Percentiles rank a stretch among this genome's conserved stretches.
Evolutionary conservation across 495 filamentous ascomycete species (phyloP).

Genomic region (Talaromyces trachyspermus): DNA sequence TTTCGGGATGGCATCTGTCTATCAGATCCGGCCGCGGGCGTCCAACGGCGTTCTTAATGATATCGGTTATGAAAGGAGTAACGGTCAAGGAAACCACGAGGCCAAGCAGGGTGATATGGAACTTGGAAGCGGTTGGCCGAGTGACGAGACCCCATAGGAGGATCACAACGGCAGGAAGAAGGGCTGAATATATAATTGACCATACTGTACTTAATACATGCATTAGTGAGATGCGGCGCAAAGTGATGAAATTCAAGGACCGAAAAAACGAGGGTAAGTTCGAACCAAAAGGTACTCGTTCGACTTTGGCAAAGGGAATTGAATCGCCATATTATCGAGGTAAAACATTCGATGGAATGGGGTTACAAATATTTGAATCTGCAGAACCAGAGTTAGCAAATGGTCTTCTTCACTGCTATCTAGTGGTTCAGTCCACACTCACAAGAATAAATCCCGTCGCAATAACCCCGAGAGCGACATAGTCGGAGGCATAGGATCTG

Average conservation of each 20-base stretch:
- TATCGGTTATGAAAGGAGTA: constrained; percentile 76
- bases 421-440: constrained; percentile 13
- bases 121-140: constrained; percentile 62
- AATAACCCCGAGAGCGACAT: constrained; percentile 67
- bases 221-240: not conserved
- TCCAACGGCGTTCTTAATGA: constrained; percentile 87
- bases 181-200: constrained; percentile 69
- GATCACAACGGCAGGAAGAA: constrained; percentile 60
- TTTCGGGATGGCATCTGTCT: constrained; percentile 69
- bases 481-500: constrained; percentile 82
- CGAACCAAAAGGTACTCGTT: constrained; percentile 78
- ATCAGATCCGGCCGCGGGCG: constrained; percentile 87
- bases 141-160: constrained; percentile 55
- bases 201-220: constrained; percentile 39
- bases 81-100: constrained; percentile 70
- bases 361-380: constrained; percentile 65
- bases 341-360: constrained; percentile 79
- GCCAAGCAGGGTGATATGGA: constrained; percentile 78
- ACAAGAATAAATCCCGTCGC: constrained; percentile 60
- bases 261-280: constrained; percentile 28
- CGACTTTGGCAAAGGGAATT: constrained; percentile 80
- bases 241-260: not conserved
- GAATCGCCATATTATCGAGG: constrained; percentile 74
- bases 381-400: not conserved
- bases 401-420: not conserved